phyloP scores from a whole-genome alignment of 352 stramenopile species.

The Phytopythium litorale region DNA sequence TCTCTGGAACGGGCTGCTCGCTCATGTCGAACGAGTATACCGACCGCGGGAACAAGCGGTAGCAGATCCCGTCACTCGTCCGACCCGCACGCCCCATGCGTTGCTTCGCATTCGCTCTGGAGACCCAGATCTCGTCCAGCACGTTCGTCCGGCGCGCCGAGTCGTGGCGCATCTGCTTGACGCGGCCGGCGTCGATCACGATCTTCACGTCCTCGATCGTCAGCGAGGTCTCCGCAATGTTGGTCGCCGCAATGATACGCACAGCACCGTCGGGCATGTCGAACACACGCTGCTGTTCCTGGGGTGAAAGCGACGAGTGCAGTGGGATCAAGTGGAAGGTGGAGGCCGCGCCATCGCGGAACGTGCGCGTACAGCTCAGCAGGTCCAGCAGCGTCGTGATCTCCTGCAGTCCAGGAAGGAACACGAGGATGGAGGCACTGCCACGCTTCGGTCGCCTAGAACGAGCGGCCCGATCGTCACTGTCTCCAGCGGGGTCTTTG shows the following conservation, averaged over 20 bases:
- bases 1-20: slow-evolving; percentile 90
- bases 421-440: slow-evolving; percentile 92
- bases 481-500: neutral
- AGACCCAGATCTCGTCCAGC: slow-evolving; percentile 87
- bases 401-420: slow-evolving; percentile 93
- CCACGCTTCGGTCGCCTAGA: neutral
- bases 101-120: slow-evolving; percentile 90
- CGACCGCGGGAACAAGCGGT: slow-evolving; percentile 81
- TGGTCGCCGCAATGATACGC: slow-evolving; percentile 96
- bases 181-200: slow-evolving; percentile 96
- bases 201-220: slow-evolving; percentile 94
- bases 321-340: slow-evolving; percentile 84
- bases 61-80: slow-evolving; percentile 87
- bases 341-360: slow-evolving; percentile 23
- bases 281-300: slow-evolving; percentile 95
- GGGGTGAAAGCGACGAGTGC: slow-evolving; percentile 91
- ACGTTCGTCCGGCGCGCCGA: slow-evolving; percentile 86
- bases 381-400: slow-evolving; percentile 87
- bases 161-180: slow-evolving; percentile 89
- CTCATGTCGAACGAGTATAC: slow-evolving; percentile 77
- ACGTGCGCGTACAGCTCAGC: slow-evolving; percentile 49
- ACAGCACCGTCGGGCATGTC: slow-evolving; percentile 43
- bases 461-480: neutral
- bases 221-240: slow-evolving; percentile 96
- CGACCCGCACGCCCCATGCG: slow-evolving; percentile 90